These are phyloP conservation scores for Panaeolus papilionaceus DNA, from an alignment of 768 basidiomycete species.

Conservation along the genomic window DNA sequence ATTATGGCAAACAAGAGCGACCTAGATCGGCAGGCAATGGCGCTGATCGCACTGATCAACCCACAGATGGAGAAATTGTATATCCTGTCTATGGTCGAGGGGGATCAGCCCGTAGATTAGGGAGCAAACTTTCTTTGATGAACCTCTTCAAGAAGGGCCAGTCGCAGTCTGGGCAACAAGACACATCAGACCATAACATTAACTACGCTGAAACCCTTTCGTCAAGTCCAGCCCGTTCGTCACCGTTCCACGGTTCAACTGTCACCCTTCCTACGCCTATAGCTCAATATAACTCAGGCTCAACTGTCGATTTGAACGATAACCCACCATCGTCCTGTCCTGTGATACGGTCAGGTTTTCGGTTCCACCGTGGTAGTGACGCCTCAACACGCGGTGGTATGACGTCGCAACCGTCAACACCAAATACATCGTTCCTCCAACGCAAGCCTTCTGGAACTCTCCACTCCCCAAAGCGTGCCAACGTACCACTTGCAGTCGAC, in stretches of 20 bases:
- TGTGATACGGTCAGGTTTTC: conserved; percentile 28
- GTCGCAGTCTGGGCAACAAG: conserved; percentile 39
- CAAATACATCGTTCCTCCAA: conserved; percentile 22
- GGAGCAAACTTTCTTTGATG: conserved; percentile 77
- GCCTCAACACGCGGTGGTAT: conserved; percentile 32
- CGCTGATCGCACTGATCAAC: conserved; percentile 46
- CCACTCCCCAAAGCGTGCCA: conserved; percentile 32
- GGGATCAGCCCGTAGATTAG: conserved; percentile 51
- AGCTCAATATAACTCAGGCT: conserved; percentile 29
- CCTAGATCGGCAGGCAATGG: conserved; percentile 79
- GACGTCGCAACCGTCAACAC: conserved; percentile 21
- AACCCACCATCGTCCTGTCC: conserved; percentile 26
- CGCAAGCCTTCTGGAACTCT: conserved; percentile 31
- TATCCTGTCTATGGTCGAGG: conserved; percentile 40
- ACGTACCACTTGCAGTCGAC: conserved; percentile 51
- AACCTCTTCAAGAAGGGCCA: conserved; percentile 74
- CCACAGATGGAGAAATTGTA: conserved; percentile 35
- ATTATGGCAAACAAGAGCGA: conserved; percentile 46
- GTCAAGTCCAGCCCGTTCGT: conserved; percentile 22
- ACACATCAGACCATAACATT: conserved; percentile 31
- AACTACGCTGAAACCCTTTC: conserved; percentile 24
- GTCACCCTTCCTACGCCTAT: conserved; percentile 34
- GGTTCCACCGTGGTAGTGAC: conserved; percentile 40
- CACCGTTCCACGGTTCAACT: conserved; percentile 28
- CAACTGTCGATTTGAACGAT: conserved; percentile 28